Evolutionary conservation across 176 grass and related monocot species (phyloP), one percentile per base, ranked within the genome.

Genomic region (Ananas comosus): DNA sequence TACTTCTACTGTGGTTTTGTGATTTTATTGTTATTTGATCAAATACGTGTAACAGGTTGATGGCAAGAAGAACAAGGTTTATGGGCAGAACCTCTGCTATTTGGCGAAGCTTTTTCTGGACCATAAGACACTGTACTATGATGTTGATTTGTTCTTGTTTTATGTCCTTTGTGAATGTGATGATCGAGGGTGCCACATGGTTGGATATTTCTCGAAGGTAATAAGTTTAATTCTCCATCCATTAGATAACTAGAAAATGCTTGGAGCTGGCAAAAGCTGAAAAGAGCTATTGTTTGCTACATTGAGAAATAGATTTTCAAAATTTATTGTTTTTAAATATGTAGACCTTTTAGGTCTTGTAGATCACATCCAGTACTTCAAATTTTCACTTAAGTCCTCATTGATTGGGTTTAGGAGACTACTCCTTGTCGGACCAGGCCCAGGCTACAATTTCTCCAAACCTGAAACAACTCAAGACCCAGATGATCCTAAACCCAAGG

Each of bases 181-280:
- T 76, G 95, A 99, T 68, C 86, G 95, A 64, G 95, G 95, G 47
- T 99, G 95, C 69, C 95, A 99, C 82, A 99, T 99, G 87, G 95
- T 99, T 57, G 95, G 95, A 53, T 99, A 99, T 72, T 99, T 99
- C 72, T 99, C 95, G 29, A 99, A 99, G 92, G 92, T 96, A 83
- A 78, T 68, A 47, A 49, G 59, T 21, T 13, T 24, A 23, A 10
- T 13, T 24, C 76, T 78, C 11, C 75, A 2, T 77, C 8, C 13
- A 29, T 65, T 16, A 2, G 28, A 18, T 21, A 70, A 42, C 33
- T 42, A 42, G 33, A 42, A 42, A 7, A 42, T 42, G 33, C 5
- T 42, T 42, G 4, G 33, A 42, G 33, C 4, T 42, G 33, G 33
- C 33, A 42, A 42, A 42, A 42, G 33, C 33, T 42, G 33, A 6